Conservation (phyloP, 1,139 yeast genomes). For the Protomyces pachydermus region DNA sequence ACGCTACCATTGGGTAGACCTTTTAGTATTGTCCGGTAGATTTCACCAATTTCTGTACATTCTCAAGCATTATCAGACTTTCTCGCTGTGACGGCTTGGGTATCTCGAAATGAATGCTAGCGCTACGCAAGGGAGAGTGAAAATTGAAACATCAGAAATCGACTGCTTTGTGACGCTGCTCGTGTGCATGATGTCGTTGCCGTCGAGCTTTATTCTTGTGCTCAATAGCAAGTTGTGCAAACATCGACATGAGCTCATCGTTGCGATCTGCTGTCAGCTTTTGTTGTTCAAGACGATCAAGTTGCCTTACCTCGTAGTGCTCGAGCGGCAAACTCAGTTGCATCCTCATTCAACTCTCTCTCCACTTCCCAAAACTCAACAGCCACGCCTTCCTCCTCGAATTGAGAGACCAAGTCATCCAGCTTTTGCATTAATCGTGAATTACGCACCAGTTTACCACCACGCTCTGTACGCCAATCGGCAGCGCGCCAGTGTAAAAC, state of each 20-base stretch:
- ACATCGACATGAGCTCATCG: background rate
- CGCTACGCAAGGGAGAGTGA: too few species aligned
- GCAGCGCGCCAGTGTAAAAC: background rate
- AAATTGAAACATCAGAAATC: background rate
- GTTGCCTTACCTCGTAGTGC: background rate
- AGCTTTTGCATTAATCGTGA: background rate
- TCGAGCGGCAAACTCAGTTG: background rate
- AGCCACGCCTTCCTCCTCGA: background rate
- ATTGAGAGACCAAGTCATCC: background rate
- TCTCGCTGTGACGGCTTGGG: too few species aligned
- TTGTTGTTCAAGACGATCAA: background rate
- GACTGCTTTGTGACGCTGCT: background rate
- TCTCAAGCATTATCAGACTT: too few species aligned
- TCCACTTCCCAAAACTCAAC: background rate
- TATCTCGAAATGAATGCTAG: too few species aligned
- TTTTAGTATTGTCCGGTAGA: too few species aligned
- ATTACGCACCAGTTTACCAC: background rate
- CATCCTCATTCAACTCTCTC: background rate
- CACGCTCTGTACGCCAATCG: background rate
- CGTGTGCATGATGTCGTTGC: background rate
- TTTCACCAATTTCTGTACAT: too few species aligned
- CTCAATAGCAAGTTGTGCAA: background rate
- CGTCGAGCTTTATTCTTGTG: background rate
- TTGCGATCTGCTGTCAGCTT: background rate
- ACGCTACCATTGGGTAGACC: slow-evolving; percentile 17